Evolutionary conservation across 1,284 basidiomycete species (phyloP).

Genomic region (Tetrapyrgos nigripes): DNA sequence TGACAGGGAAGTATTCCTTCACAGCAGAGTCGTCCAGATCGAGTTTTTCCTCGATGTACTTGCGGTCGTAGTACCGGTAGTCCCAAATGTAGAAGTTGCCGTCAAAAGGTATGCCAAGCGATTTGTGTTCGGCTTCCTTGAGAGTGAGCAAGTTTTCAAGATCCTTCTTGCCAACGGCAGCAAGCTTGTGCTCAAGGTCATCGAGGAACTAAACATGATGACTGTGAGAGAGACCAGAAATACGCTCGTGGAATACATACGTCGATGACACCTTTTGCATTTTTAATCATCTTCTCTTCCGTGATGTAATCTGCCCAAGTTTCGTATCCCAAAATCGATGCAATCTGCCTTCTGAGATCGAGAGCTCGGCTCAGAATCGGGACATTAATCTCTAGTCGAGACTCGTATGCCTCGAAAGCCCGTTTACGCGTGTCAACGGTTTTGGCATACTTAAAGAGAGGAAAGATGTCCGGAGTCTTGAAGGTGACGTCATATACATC

Average conservation of each 20-base stretch:
- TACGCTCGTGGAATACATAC: conserved; percentile 35
- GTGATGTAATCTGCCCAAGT: conserved; percentile 84
- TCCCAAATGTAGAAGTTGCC: conserved; percentile 77
- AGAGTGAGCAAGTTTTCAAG: conserved; percentile 68
- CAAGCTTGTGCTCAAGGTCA: conserved; percentile 77
- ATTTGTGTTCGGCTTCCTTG: conserved; percentile 74
- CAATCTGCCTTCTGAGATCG: conserved; percentile 71
- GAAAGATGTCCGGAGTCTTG: conserved; percentile 80
- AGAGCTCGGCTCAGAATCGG: conserved; percentile 72
- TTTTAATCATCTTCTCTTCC: conserved; percentile 87
- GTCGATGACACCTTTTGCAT: conserved; percentile 59
- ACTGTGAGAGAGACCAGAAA: background rate
- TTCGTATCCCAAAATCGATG: conserved; percentile 71
- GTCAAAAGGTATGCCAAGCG: conserved; percentile 65
- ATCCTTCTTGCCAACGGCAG: conserved; percentile 74
- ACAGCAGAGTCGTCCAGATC: conserved; percentile 76
- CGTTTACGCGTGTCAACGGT: conserved; percentile 70
- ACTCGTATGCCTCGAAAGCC: conserved; percentile 72
- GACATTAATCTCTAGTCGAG: conserved; percentile 70
- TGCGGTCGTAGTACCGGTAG: conserved; percentile 76
- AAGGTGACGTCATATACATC: conserved; percentile 74
- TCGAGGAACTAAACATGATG: conserved; percentile 57
- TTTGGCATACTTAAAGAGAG: conserved; percentile 80
- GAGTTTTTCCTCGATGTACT: conserved; percentile 70
- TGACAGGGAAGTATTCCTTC: conserved; percentile 88